Percentiles rank a stretch among this genome's conserved stretches.
These are phyloP conservation scores for Fraxinus paxiana DNA, from an alignment of 305 asterid genomes.

Conservation along the genomic window DNA sequence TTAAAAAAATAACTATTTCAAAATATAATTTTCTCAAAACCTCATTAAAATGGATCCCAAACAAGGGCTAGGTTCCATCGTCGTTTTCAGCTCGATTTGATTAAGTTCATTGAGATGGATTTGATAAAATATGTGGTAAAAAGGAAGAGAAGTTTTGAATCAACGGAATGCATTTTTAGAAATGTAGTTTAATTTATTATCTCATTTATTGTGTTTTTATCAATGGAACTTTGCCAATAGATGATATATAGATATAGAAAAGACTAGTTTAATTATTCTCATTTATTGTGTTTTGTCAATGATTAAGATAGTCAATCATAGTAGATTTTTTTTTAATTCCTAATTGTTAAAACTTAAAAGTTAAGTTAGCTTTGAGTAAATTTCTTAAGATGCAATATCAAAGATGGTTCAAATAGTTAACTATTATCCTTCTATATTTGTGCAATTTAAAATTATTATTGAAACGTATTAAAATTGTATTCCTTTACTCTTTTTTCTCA, in stretches of 20 bases:
- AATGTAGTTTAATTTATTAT: background rate
- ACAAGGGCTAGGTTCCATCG: background rate
- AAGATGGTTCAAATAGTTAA: background rate
- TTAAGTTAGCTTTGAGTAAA: background rate
- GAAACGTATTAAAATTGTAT: background rate
- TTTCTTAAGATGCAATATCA: background rate
- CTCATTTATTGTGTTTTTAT: background rate
- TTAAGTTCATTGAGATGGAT: background rate
- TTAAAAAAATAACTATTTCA: background rate
- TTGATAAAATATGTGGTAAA: background rate
- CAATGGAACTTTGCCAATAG: background rate
- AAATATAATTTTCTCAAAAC: background rate
- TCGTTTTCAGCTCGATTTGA: background rate
- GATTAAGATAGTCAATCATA: background rate
- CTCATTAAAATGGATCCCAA: background rate
- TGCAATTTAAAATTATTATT: background rate
- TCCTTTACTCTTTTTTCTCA: background rate
- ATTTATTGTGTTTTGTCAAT: background rate
- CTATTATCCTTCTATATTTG: background rate
- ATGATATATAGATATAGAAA: background rate
- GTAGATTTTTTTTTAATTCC: background rate
- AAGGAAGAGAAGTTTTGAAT: background rate
- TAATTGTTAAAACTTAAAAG: background rate
- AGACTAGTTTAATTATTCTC: background rate
- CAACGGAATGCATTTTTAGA: background rate